A percentile compares a stretch with the other conserved stretches of the same genome.
These are phyloP conservation scores for Aspergillus tanneri DNA, from an alignment of 2,329 filamentous ascomycete species.

Conservation along the genomic window DNA sequence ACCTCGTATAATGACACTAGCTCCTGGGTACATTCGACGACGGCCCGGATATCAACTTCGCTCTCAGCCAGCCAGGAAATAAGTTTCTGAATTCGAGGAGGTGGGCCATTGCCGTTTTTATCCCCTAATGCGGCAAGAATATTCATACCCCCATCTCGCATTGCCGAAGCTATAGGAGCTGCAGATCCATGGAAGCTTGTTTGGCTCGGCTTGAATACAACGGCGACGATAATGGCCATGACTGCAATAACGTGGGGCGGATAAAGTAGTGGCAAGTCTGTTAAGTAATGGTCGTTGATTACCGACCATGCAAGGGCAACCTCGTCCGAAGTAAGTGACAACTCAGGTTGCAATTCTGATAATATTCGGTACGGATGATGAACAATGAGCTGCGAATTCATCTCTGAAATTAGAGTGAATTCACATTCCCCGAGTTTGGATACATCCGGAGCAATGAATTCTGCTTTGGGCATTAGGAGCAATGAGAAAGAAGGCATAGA, in stretches of 20 bases:
- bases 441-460: conserved; percentile 72
- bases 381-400: conserved; percentile 84
- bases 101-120: conserved; percentile 29
- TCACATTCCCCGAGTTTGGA: conserved; percentile 90
- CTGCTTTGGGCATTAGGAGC: conserved; percentile 35
- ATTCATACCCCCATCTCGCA: conserved; percentile 39
- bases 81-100: conserved; percentile 59
- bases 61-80: conserved; percentile 83
- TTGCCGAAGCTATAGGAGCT: conserved; percentile 33
- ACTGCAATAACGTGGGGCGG: conserved; percentile 87
- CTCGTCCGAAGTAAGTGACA: conserved; percentile 76
- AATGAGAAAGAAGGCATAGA: background rate
- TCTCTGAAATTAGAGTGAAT: conserved; percentile 86
- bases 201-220: conserved; percentile 73
- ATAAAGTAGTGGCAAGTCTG: conserved; percentile 81
- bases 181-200: conserved; percentile 33
- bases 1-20: conserved; percentile 84
- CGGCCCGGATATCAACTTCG: conserved; percentile 76
- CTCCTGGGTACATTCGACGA: conserved; percentile 88
- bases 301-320: conserved; percentile 73
- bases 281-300: conserved; percentile 90
- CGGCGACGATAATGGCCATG: conserved; percentile 76
- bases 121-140: conserved; percentile 37
- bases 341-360: conserved; percentile 65
- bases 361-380: conserved; percentile 88